A percentile compares a stretch with the other conserved stretches of the same genome.
phyloP scores from a whole-genome alignment of 2,329 filamentous ascomycete species.

The Neofusicoccum sp. region DNA sequence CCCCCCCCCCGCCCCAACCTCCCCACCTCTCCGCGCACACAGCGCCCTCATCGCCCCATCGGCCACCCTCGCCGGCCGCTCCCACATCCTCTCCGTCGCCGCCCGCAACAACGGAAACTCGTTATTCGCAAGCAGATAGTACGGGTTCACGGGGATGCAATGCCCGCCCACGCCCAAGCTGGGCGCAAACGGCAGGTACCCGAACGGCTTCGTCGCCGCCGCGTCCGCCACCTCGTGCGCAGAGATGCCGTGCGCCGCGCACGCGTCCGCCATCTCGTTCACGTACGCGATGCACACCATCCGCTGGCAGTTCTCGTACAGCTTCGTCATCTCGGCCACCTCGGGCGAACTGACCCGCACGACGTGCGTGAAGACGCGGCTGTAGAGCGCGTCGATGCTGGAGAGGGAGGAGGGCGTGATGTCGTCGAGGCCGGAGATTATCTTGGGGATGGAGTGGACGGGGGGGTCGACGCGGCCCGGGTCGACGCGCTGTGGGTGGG shows the following conservation, averaged over 20 bases:
- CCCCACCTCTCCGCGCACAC: conserved; percentile 17
- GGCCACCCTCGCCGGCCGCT: conserved; percentile 42
- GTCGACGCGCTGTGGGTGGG: conserved; percentile 49
- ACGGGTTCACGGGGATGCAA: conserved; percentile 60
- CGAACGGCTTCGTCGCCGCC: conserved; percentile 53
- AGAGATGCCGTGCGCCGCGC: conserved; percentile 49
- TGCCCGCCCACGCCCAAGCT: conserved; percentile 58
- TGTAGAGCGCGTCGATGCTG: conserved; percentile 51
- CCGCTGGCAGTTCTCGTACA: conserved; percentile 62
- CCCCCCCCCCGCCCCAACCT: neutral
- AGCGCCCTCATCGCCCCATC: conserved; percentile 14
- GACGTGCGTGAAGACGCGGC: conserved; percentile 50
- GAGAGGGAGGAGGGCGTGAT: conserved; percentile 48
- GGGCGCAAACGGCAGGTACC: conserved; percentile 53
- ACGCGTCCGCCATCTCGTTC: conserved; percentile 62
- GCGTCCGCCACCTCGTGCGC: conserved; percentile 55
- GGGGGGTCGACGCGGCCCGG: conserved; percentile 47
- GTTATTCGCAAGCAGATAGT: conserved; percentile 55
- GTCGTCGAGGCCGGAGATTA: conserved; percentile 57
- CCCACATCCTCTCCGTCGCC: conserved; percentile 50
- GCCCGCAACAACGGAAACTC: conserved; percentile 51
- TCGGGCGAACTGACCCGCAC: conserved; percentile 56
- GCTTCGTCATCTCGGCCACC: conserved; percentile 61
- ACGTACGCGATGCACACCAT: conserved; percentile 59
- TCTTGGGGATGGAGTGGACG: conserved; percentile 53